These are phyloP conservation scores for Cicer pinnatifidum DNA, from an alignment of 306 rosid species.

Conservation along the genomic window DNA sequence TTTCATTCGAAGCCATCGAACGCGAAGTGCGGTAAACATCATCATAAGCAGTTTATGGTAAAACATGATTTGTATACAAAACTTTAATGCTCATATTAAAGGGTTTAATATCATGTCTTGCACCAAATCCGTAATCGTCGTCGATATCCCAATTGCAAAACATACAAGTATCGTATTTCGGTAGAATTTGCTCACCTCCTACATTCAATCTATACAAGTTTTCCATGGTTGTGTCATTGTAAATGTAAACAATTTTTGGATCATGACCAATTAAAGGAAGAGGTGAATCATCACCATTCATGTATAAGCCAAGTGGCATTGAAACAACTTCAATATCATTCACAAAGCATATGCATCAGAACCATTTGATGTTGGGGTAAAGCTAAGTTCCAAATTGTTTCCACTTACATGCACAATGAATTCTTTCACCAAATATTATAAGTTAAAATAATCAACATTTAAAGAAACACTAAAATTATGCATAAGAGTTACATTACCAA, in stretches of 20 bases:
- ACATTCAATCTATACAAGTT: slow-evolving; percentile 47
- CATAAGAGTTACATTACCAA: slow-evolving; percentile 47
- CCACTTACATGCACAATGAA: slow-evolving; percentile 45
- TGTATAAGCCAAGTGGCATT: slow-evolving; percentile 49
- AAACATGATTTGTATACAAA: slow-evolving; percentile 14
- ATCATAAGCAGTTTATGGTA: slow-evolving; percentile 41
- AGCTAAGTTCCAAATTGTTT: slow-evolving; percentile 45
- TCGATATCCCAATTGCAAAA: slow-evolving; percentile 47
- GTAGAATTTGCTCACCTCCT: slow-evolving; percentile 48
- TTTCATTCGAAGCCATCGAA: not conserved
- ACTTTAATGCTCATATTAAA: not conserved
- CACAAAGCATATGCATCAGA: slow-evolving; percentile 52
- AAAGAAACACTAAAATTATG: slow-evolving; percentile 55
- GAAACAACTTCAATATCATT: slow-evolving; percentile 58
- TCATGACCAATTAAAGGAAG: slow-evolving; percentile 40
- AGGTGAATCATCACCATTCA: slow-evolving; percentile 28
- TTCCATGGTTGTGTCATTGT: slow-evolving; percentile 46
- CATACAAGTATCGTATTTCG: slow-evolving; percentile 47
- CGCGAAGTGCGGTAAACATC: slow-evolving; percentile 34
- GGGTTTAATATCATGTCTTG: not conserved
- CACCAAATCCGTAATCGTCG: not conserved
- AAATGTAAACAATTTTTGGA: not conserved
- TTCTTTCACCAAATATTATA: slow-evolving; percentile 47
- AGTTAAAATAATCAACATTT: slow-evolving; percentile 44
- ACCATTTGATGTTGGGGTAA: slow-evolving; percentile 44